These are phyloP conservation scores for Wickerhamiella lipophila DNA, from an alignment of 805 yeast species.

Conservation along the genomic window DNA sequence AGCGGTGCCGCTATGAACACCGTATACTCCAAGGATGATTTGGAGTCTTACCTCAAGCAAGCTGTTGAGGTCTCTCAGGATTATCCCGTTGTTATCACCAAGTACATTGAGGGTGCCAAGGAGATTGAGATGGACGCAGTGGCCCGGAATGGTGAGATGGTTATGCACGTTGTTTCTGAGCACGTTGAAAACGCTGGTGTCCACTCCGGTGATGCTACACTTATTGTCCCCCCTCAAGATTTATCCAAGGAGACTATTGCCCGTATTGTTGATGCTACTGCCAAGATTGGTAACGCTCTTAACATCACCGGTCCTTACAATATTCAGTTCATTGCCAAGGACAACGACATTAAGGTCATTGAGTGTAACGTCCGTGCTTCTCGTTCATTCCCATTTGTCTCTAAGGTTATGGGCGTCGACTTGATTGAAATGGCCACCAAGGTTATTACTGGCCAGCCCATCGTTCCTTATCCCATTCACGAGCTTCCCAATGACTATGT, in stretches of 20 bases:
- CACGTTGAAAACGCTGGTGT: conserved; percentile 99
- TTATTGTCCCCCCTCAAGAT: conserved; percentile 94
- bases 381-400: conserved; percentile 97
- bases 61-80: conserved; percentile 97
- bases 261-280: conserved; percentile 88
- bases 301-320: conserved; percentile 96
- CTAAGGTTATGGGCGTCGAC: conserved; percentile 93
- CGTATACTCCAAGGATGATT: conserved; percentile 77
- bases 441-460: conserved; percentile 81
- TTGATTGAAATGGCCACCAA: conserved; percentile 95
- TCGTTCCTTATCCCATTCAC: conserved; percentile 80
- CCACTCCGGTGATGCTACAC: conserved; percentile 97
- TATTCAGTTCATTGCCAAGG: conserved; percentile 92
- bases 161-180: conserved; percentile 96
- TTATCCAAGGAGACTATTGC: conserved; percentile 81
- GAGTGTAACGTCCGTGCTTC: conserved; percentile 99
- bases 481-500: conserved; percentile 86
- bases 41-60: conserved; percentile 75
- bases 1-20: conserved; percentile 99
- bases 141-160: conserved; percentile 83
- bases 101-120: conserved; percentile 91
- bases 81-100: conserved; percentile 94
- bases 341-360: conserved; percentile 90
- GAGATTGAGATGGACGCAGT: conserved; percentile 99
- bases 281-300: conserved; percentile 88